Percentiles rank a stretch among this genome's conserved stretches.
Conservation (phyloP, 2,329 filamentous ascomycete genomes). For the Dothistroma septosporum region DNA sequence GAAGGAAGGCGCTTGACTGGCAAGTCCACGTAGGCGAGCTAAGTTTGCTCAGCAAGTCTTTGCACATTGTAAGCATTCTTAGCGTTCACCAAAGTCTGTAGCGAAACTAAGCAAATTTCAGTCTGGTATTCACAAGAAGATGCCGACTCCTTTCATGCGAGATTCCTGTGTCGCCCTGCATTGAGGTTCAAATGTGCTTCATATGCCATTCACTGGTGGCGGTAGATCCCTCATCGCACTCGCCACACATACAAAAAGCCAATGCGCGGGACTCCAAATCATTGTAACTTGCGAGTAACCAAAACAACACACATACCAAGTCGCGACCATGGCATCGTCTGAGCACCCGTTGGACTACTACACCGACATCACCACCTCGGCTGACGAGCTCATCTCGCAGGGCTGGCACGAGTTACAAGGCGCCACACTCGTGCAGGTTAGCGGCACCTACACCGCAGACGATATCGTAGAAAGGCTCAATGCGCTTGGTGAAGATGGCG, state of each 20-base stretch:
- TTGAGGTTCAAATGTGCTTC: neutral
- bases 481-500: neutral
- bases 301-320: neutral
- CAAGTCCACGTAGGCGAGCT: conserved; percentile 28
- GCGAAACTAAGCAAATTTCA: neutral
- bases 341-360: neutral
- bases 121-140: neutral
- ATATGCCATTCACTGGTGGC: neutral
- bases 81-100: neutral
- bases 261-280: neutral
- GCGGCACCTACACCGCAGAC: neutral
- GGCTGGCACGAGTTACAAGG: neutral
- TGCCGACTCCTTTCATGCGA: neutral
- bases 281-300: neutral
- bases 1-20: conserved; percentile 46
- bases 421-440: neutral
- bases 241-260: neutral
- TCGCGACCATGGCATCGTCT: neutral
- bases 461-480: neutral
- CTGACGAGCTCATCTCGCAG: neutral
- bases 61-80: neutral
- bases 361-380: neutral
- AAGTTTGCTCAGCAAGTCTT: too few relatives aligned
- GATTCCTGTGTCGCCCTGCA: neutral
- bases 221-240: neutral